These are phyloP conservation scores for Pseudogymnoascus pannorum DNA, from an alignment of 2,329 filamentous ascomycete species.

Conservation along the genomic window DNA sequence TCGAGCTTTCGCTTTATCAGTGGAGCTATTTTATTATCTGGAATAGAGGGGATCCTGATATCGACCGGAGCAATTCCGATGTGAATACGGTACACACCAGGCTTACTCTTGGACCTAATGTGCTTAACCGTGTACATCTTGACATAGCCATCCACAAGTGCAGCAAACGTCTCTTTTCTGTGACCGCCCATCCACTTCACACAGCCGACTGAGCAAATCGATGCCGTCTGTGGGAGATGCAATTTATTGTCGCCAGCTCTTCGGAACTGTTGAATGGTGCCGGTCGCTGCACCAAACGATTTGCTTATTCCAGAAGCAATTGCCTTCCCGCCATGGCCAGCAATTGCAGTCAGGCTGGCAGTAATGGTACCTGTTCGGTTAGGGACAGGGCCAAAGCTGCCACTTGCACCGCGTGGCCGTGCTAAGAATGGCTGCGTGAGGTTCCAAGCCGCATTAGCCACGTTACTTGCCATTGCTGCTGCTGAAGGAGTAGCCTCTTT, in stretches of 20 bases:
- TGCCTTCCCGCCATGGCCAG: conserved; percentile 64
- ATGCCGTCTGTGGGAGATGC: conserved; percentile 51
- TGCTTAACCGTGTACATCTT: conserved; percentile 47
- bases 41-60: conserved; percentile 56
- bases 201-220: conserved; percentile 49
- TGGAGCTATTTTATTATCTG: conserved; percentile 51
- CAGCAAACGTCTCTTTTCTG: conserved; percentile 53
- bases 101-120: conserved; percentile 44
- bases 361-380: conserved; percentile 24
- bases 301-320: conserved; percentile 67
- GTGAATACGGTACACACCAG: conserved; percentile 44
- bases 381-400: conserved; percentile 1
- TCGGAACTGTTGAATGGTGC: conserved; percentile 61
- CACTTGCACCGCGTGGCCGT: conserved; percentile 27
- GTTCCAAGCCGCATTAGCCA: conserved; percentile 28
- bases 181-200: conserved; percentile 55
- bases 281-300: conserved; percentile 63
- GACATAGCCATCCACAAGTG: conserved; percentile 51
- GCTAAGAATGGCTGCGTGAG: conserved; percentile 27
- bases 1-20: conserved; percentile 50
- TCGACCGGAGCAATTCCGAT: conserved; percentile 56
- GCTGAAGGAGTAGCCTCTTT: conserved; percentile 40
- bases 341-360: conserved; percentile 35
- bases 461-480: conserved; percentile 27
- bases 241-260: conserved; percentile 71